Evolutionary conservation across 2,329 filamentous ascomycete genomes (phyloP).

Genomic region (Sordariomycetes sp.): DNA sequence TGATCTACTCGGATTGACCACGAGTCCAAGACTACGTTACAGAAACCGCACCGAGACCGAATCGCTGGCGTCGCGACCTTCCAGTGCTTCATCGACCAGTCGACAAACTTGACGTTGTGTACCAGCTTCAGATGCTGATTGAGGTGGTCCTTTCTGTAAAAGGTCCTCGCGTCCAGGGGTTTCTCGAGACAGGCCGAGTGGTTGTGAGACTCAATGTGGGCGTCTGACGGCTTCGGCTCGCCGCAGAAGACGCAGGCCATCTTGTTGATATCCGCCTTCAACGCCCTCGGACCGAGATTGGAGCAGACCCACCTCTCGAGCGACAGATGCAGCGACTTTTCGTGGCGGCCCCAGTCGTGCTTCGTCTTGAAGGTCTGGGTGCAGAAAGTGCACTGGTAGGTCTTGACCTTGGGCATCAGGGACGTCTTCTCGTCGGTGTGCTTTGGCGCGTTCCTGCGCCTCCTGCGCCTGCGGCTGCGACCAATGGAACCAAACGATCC

Average conservation of each 20-base stretch:
- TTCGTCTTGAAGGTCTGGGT: slow-evolving; percentile 56
- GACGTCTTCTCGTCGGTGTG: slow-evolving; percentile 12
- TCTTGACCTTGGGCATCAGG: slow-evolving; percentile 32
- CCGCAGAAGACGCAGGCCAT: slow-evolving; percentile 47
- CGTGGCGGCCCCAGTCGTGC: slow-evolving; percentile 58
- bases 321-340: slow-evolving; percentile 52
- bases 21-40: slow-evolving; percentile 45
- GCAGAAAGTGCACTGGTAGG: slow-evolving; percentile 56
- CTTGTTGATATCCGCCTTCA: slow-evolving; percentile 46
- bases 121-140: slow-evolving; percentile 51
- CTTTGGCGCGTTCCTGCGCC: slow-evolving; percentile 14
- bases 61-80: slow-evolving; percentile 47
- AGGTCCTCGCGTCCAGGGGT: slow-evolving; percentile 44
- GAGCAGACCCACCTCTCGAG: slow-evolving; percentile 54
- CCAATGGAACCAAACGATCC: slow-evolving; percentile 32
- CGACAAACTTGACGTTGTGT: slow-evolving; percentile 45
- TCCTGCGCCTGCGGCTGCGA: slow-evolving; percentile 35
- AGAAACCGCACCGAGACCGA: slow-evolving; percentile 52
- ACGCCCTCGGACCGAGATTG: slow-evolving; percentile 38
- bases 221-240: slow-evolving; percentile 36
- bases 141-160: slow-evolving; percentile 55
- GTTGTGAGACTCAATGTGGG: slow-evolving; percentile 45
- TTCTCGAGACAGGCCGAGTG: slow-evolving; percentile 55
- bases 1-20: slow-evolving; percentile 50
- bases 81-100: slow-evolving; percentile 54